Base-by-base conservation (phyloP, 2,329 filamentous ascomycete genomes). In the Periconia sp. region DNA sequence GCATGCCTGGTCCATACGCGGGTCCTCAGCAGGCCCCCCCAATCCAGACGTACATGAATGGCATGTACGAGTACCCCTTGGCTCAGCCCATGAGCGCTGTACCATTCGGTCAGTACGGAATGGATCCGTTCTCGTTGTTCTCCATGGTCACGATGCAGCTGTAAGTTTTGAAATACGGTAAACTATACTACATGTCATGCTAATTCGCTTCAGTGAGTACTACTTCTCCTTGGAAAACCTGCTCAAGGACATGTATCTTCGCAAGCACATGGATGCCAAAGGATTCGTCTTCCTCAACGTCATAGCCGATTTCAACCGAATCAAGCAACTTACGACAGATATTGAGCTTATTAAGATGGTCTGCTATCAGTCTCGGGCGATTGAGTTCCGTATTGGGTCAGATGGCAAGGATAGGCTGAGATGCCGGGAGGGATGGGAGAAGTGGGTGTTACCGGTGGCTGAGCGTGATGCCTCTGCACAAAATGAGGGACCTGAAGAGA, bases 141-240 rank as follows among this genome's bases (percentile, higher is more conserved):
- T 73, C 73, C 69, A 83, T 83, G 82, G 83, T 85, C 66, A 81
- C 79, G 57, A 82, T 79, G 63, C 86, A 87, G 67, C 70, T 84
- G 78, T 83, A 78, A 71, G 79, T 55, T 10, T 49, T 48, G 35
- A 17, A 30, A 31, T 13, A 15, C 14, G 11, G 20, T 9, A 18
- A n/a, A 30, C 15, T 7, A 10, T 14, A 37, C 43, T 14, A 10
- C n/a, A n/a, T 8, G 14, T 52, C 35, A 35, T 27, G 51, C 71
- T 76, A 69, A 78, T 57, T 41, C 15, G 70, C 59, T 78, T 82
- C 68, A 83, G 92, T 37, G 91, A 96, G 67, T 99, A 97, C 78
- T 99, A 99, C 76, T 96, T 99, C 76, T 97, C 93, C 0, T 84
- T 96, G 27, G 90, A 97, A 68, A 99, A 99, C 71, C 82, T 97